Conservation (phyloP, 345 rosid species). For the Pseudoturritis turrita region DNA sequence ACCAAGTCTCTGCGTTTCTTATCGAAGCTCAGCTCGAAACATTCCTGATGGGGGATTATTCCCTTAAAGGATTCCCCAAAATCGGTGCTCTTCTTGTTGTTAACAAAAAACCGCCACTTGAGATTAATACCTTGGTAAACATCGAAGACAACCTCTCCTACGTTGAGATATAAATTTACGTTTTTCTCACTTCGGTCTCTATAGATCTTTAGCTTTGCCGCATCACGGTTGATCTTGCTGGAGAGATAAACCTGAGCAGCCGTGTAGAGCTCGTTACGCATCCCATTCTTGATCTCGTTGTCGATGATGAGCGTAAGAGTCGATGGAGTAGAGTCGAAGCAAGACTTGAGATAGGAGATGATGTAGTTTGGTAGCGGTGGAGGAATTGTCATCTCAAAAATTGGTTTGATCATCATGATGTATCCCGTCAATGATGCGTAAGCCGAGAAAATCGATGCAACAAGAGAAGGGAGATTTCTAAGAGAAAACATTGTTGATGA, state of each 20-base stretch:
- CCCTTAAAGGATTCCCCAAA: too few relatives aligned
- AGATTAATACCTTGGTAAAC: conserved; percentile 37
- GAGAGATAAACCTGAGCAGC: conserved; percentile 41
- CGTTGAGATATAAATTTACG: conserved; percentile 33
- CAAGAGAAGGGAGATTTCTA: too few relatives aligned
- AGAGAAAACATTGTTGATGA: too few relatives aligned
- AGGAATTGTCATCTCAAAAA: too few relatives aligned
- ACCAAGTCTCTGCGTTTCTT: conserved; percentile 41
- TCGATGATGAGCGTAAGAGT: conserved; percentile 31
- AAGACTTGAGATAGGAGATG: conserved; percentile 13
- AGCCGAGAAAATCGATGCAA: too few relatives aligned
- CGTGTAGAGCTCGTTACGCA: conserved; percentile 33
- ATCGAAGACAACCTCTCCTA: conserved; percentile 40
- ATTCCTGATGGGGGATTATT: too few relatives aligned
- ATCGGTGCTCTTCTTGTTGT: background rate
- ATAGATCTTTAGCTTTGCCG: conserved; percentile 33
- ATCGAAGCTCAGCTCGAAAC: conserved; percentile 39
- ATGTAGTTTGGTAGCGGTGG: conserved; percentile 26
- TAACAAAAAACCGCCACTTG: conserved; percentile 35
- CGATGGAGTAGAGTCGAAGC: conserved; percentile 29
- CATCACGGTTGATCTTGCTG: conserved; percentile 40
- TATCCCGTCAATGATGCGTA: too few relatives aligned
- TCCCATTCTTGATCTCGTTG: too few relatives aligned
- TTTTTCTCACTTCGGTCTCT: conserved; percentile 36
- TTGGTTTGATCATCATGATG: too few relatives aligned